These are phyloP conservation scores for Simplicillium sp. DNA, from an alignment of 2,329 filamentous ascomycete genomes.

Conservation along the genomic window DNA sequence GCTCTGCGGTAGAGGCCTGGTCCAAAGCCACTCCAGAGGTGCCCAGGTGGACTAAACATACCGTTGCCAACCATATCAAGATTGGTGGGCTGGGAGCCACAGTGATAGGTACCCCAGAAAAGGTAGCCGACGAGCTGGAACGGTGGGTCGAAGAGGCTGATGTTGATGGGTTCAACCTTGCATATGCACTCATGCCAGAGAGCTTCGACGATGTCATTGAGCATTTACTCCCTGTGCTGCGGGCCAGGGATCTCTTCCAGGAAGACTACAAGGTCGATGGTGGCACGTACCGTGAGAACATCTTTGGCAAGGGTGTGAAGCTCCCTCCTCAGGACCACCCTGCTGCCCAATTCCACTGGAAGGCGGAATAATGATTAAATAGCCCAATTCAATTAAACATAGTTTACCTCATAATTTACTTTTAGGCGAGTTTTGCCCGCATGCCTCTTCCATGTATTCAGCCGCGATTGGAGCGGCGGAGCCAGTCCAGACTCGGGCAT, in stretches of 20 bases:
- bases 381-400: neutral
- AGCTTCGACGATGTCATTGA: conserved; percentile 60
- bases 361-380: conserved; percentile 15
- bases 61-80: conserved; percentile 21
- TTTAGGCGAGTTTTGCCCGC: too few species aligned
- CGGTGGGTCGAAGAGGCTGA: conserved; percentile 40
- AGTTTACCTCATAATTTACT: too few species aligned
- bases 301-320: conserved; percentile 24
- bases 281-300: conserved; percentile 33
- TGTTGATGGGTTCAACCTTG: conserved; percentile 47
- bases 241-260: conserved; percentile 46
- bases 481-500: too few species aligned
- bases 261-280: conserved; percentile 32
- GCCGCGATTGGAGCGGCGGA: neutral
- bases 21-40: conserved; percentile 24
- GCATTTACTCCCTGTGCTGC: conserved; percentile 53
- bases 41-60: conserved; percentile 24
- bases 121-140: conserved; percentile 22
- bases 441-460: neutral
- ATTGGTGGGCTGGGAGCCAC: conserved; percentile 20
- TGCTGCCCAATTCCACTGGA: conserved; percentile 29
- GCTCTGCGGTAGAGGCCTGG: conserved; percentile 39
- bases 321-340: conserved; percentile 27
- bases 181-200: conserved; percentile 34
- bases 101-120: conserved; percentile 18